phyloP scores from a whole-genome alignment of 169 alveolate species.

The Plasmodium adleri region DNA sequence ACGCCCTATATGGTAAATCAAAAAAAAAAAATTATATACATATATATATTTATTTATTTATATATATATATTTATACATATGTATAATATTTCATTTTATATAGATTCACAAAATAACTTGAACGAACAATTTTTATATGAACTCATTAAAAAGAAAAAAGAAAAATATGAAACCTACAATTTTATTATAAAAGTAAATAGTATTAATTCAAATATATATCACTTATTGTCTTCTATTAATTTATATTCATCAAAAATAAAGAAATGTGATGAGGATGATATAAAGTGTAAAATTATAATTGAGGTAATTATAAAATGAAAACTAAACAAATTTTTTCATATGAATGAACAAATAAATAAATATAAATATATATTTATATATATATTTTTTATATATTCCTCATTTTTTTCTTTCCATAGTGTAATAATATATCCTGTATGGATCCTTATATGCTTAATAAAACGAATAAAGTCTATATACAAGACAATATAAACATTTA shows the following conservation, averaged over 20 bases:
- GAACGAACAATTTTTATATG: slow-evolving; percentile 30
- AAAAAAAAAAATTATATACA: neutral
- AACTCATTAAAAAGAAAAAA: slow-evolving; percentile 44
- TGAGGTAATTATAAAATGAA: slow-evolving; percentile 31
- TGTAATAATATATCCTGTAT: slow-evolving; percentile 51
- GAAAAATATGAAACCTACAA: slow-evolving; percentile 39
- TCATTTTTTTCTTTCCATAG: neutral
- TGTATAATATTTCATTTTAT: neutral
- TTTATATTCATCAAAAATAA: slow-evolving; percentile 3
- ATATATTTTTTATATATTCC: neutral
- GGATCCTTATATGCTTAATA: slow-evolving; percentile 61
- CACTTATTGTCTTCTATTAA: slow-evolving; percentile 28
- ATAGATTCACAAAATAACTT: slow-evolving; percentile 36
- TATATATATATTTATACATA: neutral
- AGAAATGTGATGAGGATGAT: neutral
- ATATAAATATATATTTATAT: neutral
- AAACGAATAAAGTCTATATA: slow-evolving; percentile 49
- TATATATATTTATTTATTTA: neutral
- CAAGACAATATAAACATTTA: slow-evolving; percentile 43
- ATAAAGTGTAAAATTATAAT: slow-evolving; percentile 32
- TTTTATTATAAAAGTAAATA: slow-evolving; percentile 57
- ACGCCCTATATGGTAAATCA: slow-evolving; percentile 48
- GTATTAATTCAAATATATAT: slow-evolving; percentile 32
- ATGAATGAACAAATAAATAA: neutral
- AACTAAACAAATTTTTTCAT: neutral